These are phyloP conservation scores for Ceratocystis papillata DNA, from an alignment of 2,329 filamentous ascomycete species.

Conservation along the genomic window DNA sequence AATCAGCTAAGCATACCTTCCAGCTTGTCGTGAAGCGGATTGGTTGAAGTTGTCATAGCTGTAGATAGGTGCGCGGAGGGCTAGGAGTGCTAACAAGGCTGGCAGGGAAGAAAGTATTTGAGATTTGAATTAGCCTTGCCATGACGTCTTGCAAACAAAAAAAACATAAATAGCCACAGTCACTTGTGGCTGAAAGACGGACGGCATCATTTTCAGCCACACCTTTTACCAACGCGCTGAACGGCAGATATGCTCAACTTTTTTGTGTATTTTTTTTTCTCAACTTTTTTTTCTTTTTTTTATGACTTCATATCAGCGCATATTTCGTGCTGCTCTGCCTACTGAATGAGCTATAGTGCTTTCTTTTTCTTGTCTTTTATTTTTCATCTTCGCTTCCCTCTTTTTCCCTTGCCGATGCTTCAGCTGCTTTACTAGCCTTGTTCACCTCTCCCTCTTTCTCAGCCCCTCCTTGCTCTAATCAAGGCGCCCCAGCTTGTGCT, in stretches of 20 bases:
- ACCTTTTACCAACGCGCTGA: background rate
- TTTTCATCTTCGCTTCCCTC: background rate
- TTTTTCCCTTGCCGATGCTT: background rate
- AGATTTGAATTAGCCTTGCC: background rate
- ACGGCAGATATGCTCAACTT: background rate
- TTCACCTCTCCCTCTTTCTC: background rate
- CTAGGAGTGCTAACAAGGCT: background rate
- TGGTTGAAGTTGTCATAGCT: constrained; percentile 9
- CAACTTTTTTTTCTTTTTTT: background rate
- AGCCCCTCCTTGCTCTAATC: background rate
- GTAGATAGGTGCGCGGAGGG: background rate
- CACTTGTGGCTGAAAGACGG: background rate
- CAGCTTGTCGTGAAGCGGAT: constrained; percentile 15
- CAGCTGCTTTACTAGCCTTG: background rate
- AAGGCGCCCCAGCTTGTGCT: background rate
- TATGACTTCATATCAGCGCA: background rate
- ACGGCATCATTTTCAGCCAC: background rate
- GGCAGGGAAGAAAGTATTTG: background rate
- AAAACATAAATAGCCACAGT: background rate
- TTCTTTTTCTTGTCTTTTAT: background rate
- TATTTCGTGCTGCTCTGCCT: background rate
- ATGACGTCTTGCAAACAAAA: background rate
- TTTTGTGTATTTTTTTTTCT: background rate
- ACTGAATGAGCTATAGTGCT: background rate
- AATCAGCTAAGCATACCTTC: constrained; percentile 9